phyloP scores from a whole-genome alignment of 2,329 filamentous ascomycete species.

The Penicillium nordicum region DNA sequence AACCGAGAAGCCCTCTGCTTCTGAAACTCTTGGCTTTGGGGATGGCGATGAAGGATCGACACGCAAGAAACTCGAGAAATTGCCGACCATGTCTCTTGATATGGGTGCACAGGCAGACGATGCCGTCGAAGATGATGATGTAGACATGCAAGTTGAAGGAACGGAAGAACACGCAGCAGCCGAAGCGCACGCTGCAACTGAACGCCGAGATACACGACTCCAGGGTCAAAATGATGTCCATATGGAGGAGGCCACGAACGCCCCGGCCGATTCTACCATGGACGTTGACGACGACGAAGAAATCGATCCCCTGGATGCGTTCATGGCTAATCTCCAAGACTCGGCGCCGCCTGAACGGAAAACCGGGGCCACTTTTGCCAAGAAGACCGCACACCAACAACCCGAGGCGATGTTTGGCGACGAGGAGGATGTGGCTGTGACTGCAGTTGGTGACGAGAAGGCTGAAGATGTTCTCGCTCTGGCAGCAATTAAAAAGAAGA shows the following conservation, averaged over 20 bases:
- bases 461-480: slow-evolving; percentile 63
- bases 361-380: slow-evolving; percentile 34
- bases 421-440: slow-evolving; percentile 66
- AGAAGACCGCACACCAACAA: slow-evolving; percentile 57
- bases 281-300: slow-evolving; percentile 52
- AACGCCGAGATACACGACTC: slow-evolving; percentile 70
- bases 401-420: slow-evolving; percentile 87
- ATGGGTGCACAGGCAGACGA: slow-evolving; percentile 57
- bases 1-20: slow-evolving; percentile 62
- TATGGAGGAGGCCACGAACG: slow-evolving; percentile 42
- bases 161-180: slow-evolving; percentile 86
- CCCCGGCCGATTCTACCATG: slow-evolving; percentile 36
- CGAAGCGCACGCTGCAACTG: slow-evolving; percentile 78
- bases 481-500: slow-evolving; percentile 65
- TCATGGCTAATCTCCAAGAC: slow-evolving; percentile 72
- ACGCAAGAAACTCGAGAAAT: slow-evolving; percentile 83
- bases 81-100: slow-evolving; percentile 72
- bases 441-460: slow-evolving; percentile 59
- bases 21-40: slow-evolving; percentile 76
- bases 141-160: slow-evolving; percentile 70
- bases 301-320: slow-evolving; percentile 91
- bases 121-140: slow-evolving; percentile 69
- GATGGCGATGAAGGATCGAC: slow-evolving; percentile 88
- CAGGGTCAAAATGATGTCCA: slow-evolving; percentile 49
- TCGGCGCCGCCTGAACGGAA: slow-evolving; percentile 45